Evolutionary conservation across 75 land plant genomes (phyloP).

Genomic region (Picea sitchensis): DNA sequence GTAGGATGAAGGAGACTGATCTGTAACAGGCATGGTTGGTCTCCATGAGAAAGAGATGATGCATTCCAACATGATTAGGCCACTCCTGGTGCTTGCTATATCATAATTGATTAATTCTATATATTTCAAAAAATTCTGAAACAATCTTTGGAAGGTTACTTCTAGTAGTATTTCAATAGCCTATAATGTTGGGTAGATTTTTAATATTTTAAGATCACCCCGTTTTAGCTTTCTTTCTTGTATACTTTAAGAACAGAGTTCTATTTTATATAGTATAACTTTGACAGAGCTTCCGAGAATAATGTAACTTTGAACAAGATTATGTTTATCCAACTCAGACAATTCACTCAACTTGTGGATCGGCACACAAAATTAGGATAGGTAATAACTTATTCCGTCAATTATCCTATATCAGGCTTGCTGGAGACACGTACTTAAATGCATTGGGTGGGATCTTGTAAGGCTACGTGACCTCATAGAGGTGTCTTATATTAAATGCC

Average conservation of each 20-base stretch:
- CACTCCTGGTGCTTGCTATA: neutral
- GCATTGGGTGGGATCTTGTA: neutral
- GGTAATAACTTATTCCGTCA: neutral
- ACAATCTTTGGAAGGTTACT: neutral
- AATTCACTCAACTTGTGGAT: neutral
- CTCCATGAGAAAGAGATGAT: neutral
- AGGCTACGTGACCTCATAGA: neutral
- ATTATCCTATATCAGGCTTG: neutral
- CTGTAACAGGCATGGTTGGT: too few relatives aligned
- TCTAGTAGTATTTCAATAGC: neutral
- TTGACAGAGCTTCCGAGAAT: neutral
- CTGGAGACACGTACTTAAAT: neutral
- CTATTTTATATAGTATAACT: neutral
- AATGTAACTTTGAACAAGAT: neutral
- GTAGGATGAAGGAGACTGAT: too few relatives aligned
- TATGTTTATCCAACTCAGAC: neutral
- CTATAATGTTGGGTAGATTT: too few relatives aligned
- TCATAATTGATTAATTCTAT: neutral
- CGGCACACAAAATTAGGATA: neutral
- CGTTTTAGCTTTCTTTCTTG: neutral
- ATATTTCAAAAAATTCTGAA: neutral
- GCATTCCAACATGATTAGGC: neutral
- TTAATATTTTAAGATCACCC: neutral
- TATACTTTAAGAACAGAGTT: neutral
- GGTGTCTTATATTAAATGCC: neutral